phyloP scores from a whole-genome alignment of 2,329 filamentous ascomycete genomes.

The Aspergillus fumigatiaffinis region DNA sequence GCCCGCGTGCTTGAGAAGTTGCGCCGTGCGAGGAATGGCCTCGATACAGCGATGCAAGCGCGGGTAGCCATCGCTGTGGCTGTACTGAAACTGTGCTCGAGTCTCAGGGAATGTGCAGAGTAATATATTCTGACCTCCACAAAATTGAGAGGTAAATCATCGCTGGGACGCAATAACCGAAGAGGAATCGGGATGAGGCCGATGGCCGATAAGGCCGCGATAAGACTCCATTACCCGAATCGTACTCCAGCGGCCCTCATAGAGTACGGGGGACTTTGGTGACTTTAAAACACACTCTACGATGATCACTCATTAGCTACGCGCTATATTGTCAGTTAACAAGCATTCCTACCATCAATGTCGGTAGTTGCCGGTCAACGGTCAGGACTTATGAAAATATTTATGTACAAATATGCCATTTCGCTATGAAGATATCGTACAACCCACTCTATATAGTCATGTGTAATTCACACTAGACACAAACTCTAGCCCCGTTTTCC shows the following conservation, averaged over 20 bases:
- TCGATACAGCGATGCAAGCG: constrained; percentile 7
- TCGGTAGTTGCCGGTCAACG: too few relatives aligned
- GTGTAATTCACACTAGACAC: background rate
- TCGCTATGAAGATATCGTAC: background rate
- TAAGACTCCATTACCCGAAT: constrained; percentile 7
- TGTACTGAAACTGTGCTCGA: background rate
- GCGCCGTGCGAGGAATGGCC: constrained; percentile 16
- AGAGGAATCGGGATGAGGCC: constrained; percentile 1
- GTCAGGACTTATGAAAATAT: too few relatives aligned
- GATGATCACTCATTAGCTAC: background rate
- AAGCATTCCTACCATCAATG: background rate
- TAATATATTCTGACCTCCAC: background rate
- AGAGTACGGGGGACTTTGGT: background rate
- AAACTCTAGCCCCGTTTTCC: constrained; percentile 25
- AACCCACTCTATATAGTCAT: constrained; percentile 5
- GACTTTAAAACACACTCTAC: background rate
- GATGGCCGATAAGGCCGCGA: background rate
- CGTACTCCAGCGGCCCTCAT: background rate
- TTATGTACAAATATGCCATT: background rate
- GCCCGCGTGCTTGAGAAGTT: constrained; percentile 42
- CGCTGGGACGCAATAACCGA: constrained; percentile 3
- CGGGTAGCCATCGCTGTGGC: constrained; percentile 14
- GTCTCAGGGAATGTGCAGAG: background rate
- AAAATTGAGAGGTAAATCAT: background rate
- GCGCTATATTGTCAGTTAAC: background rate